Percentiles rank a stretch among this genome's conserved stretches.
Evolutionary conservation across 352 stramenopile species (phyloP).

Genomic region (Thraustochytrium sp.): DNA sequence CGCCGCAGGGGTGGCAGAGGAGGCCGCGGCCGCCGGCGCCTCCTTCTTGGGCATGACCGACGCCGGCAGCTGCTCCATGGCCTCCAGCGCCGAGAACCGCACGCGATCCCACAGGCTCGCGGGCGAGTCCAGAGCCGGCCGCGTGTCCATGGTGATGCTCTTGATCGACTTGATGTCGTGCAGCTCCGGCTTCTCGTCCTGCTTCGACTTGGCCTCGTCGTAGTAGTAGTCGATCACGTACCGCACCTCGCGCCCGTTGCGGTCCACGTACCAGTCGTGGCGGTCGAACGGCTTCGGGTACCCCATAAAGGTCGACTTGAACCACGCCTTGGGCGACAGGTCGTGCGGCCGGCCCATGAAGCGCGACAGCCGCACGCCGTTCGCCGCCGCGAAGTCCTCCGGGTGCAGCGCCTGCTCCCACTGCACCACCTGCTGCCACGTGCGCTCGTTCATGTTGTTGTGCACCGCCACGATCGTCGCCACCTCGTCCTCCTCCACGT

Average conservation of each 20-base stretch:
- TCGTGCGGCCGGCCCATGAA: slow-evolving; percentile 93
- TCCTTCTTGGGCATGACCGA: slow-evolving; percentile 45
- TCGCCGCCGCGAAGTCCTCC: slow-evolving; percentile 55
- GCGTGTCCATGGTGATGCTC: slow-evolving; percentile 90
- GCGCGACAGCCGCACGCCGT: slow-evolving; percentile 69
- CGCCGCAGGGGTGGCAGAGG: slow-evolving; percentile 48
- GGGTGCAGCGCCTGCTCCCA: slow-evolving; percentile 79
- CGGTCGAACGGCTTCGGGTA: slow-evolving; percentile 85
- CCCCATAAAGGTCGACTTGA: slow-evolving; percentile 74
- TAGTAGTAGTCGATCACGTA: slow-evolving; percentile 99
- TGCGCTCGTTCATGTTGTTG: slow-evolving; percentile 99
- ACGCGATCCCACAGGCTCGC: slow-evolving; percentile 70
- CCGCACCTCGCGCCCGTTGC: slow-evolving; percentile 63
- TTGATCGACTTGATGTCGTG: slow-evolving; percentile 69
- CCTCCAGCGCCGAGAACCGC: slow-evolving; percentile 57
- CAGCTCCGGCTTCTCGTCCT: slow-evolving; percentile 72
- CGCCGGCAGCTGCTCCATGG: slow-evolving; percentile 49
- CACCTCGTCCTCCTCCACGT: slow-evolving; percentile 81
- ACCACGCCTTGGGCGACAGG: slow-evolving; percentile 83
- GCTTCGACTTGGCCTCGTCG: slow-evolving; percentile 68
- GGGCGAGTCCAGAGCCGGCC: slow-evolving; percentile 86
- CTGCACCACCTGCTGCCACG: slow-evolving; percentile 91
- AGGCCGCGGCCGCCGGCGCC: slow-evolving; percentile 57
- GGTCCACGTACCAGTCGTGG: slow-evolving; percentile 70
- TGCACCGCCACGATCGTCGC: slow-evolving; percentile 94